Evolutionary conservation across 2,329 filamentous ascomycete genomes (phyloP), one percentile per base, ranked within the genome.

Genomic region (Alternaria brassicae): DNA sequence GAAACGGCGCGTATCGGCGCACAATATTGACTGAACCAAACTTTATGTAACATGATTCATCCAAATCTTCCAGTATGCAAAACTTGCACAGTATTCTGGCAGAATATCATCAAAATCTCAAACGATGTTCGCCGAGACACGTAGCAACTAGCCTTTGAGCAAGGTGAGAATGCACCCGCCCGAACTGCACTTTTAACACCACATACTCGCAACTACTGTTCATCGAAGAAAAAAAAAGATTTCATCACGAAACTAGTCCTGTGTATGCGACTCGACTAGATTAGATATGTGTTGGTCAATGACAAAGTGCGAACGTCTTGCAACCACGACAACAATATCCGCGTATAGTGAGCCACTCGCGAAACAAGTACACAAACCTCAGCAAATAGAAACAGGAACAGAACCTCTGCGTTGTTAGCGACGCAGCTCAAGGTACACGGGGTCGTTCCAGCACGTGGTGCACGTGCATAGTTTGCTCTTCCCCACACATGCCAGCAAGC

Each of bases 401-500:
- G 4, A 9, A 34, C 32, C 9, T 27, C 6, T 25, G 41, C 42
- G 37, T 50, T 13, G 23, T 13, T 25, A 12, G 23, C 30, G 40
- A 25, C n/a, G n/a, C 15, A n/a, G 28, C 32, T 53, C 23, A 55
- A 51, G 51, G 41, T 39, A 17, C 25, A 49, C 28, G 30, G 51
- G 48, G 51, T 58, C 44, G 37, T 34, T 39, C 42, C 44, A 45
- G 42, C 65, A 66, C 58, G 61, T 66, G 66, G 65, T 56, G 69
- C 67, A 70, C 67, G 69, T 71, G 69, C 66, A 55, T 64, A 48
- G 66, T 61, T 65, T 53, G 59, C 50, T 41, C 60, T 59, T 65
- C 66, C 72, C 72, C 72, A 75, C 72, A 70, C 51, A 68, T 63
- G 67, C 62, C 71, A 68, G 62, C 63, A 58, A 67, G 56, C 58